Base-by-base conservation (phyloP, 768 basidiomycete genomes). In the Calocybe indica region DNA sequence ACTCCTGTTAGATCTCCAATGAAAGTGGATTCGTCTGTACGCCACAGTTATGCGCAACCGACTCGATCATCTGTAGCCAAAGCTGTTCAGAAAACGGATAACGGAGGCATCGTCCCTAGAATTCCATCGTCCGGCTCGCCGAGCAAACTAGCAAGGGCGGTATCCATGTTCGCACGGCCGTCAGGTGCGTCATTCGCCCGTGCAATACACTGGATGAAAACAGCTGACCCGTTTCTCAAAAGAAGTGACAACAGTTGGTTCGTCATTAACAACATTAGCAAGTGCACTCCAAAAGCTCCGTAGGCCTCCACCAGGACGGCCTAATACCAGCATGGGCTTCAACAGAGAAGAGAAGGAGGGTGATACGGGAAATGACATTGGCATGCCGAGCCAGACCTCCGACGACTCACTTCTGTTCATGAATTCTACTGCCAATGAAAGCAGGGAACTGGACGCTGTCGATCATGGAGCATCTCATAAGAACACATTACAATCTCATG, bases 321-420 rank as follows among this genome's bases (percentile, higher is more conserved):
- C 87, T 1, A 85, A 75, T 46, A 85, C 85, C 2, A 85, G 80
- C 47, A 63, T 88, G 68, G 87, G 84, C 31, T 85, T 88, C 60
- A 75, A 78, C 45, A 62, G 58, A 33, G 69, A 71, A 15, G 52
- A 55, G 14, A 62, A 59, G 22, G 60, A 62, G 9, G 59, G 65
- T 38, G 58, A 61, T 13, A 60, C 14, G 50, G 54, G 9, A 55
- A 51, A 35, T 37, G 52, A 45, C 46, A 56, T 43, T 34, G 29
- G 42, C 30, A 32, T 15, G 11, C n/a, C 7, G 3, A 34, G 10
- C 30, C 6, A 37, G 32, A 5, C 8, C 14, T 37, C 9, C 6
- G 37, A 8, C 4, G 11, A 10, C 13, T 34, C 33, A 22, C 29
- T 8, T 29, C 44, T 22, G 22, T 22, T 22, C 22, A 22, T 22